Conservation (phyloP, 371 early-diverging fungal species). For the Mortierella sp. region DNA sequence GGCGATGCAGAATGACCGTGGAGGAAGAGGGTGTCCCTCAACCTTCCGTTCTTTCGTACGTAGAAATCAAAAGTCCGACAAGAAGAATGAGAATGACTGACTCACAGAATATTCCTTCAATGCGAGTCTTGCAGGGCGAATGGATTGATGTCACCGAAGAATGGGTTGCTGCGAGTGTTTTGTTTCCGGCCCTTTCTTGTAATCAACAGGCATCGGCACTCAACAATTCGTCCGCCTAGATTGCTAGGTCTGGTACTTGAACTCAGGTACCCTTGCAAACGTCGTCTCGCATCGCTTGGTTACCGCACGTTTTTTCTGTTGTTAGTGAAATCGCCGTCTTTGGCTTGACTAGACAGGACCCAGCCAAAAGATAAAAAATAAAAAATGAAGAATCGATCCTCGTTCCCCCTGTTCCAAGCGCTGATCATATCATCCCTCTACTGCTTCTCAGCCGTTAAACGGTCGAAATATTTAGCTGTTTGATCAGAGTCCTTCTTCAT, state of each 20-base stretch:
- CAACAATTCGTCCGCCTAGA: no score
- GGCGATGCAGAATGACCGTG: slow-evolving; percentile 5
- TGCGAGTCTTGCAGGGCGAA: neutral
- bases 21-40: neutral
- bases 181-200: no score
- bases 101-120: neutral
- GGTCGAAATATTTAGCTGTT: no score
- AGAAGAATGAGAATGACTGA: neutral
- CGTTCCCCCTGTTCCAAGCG: neutral
- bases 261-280: neutral
- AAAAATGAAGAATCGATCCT: neutral
- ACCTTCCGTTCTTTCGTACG: neutral
- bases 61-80: neutral
- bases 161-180: no score
- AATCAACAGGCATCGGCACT: no score
- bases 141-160: neutral
- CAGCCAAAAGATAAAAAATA: neutral
- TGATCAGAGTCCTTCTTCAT: no score
- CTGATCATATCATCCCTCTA: neutral
- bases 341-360: no score
- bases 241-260: no score
- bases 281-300: neutral
- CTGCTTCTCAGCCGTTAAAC: neutral
- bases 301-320: neutral
- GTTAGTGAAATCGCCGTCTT: neutral